Base-by-base conservation (phyloP, 352 stramenopile genomes). In the Globisporangium echinulatum region DNA sequence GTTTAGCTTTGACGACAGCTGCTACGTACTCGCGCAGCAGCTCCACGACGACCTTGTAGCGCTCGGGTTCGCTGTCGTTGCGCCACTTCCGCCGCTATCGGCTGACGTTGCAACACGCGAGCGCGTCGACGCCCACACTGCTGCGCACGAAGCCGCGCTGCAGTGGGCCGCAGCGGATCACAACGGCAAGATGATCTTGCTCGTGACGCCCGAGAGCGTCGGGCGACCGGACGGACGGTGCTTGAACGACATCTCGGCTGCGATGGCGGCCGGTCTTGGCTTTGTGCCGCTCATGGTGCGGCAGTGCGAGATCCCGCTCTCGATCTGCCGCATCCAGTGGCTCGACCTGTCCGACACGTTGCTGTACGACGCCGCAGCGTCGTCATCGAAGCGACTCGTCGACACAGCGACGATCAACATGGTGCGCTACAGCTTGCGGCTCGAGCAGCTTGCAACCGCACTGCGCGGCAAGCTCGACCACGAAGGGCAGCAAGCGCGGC, bases 321-420 rank as follows among this genome's bases (percentile, higher is more conserved):
- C 79, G 9, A 91, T 91, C 56, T 91, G 82, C 53, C 82, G 82
- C 42, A 91, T 91, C 53, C 82, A 91, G 57, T 91, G 82, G 82
- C 76, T 91, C 19, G 82, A 91, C 54, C 74, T 91, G 64, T 79
- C 76, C 7, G 79, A 91, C 56, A 85, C 72, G 47, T 63, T 91
- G 13, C 58, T 86, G 47, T 85, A 91, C 63, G 59, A 63, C 25
- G 49, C 47, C 7, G 10, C n/a, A 1, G 36, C 0, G n/a, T 58
- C 56, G 0, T 33, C 25, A 33, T 13, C 39, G 17, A 47, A 49
- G 33, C 62, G 62, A 1, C 58, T 70, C 42, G 56, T 62, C 7
- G 61, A 62, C 13, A 58, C 52, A 0, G 52, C 54, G 37, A 54
- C 60, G 6, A 65, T 91, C 33, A 91, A 91, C 60, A 63, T 53